Base-by-base conservation (phyloP, 176 grass and related monocot genomes). In the Raddia guianensis region DNA sequence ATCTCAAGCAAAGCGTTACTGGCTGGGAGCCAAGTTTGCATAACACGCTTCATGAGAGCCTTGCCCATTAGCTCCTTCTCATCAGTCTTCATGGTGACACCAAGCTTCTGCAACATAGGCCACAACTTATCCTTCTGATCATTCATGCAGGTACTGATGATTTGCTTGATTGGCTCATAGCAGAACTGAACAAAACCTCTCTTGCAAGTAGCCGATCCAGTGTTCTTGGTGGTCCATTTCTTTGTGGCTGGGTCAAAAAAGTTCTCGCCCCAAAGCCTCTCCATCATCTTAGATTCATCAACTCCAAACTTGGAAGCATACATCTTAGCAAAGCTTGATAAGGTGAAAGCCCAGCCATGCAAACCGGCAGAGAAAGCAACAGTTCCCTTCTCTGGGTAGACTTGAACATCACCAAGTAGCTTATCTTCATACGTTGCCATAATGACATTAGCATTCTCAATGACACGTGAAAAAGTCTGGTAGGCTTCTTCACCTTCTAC, bases 211-310 rank as follows among this genome's bases (percentile, higher is more conserved):
- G 85, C 63, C 21, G 90, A 70, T 0, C 90, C 87, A 18, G 90
- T 86, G 82, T 77, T 90, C 78, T 92, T 95, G 58, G 14, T 68
- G 35, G 93, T 92, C 90, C 93, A 92, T 83, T 96, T 96, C 85
- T 88, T 96, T 47, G 93, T 96, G 43, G 74, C 35, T 16, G 93
- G 93, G 75, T 96, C 93, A 52, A 96, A 96, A 85, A 66, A 92
- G 62, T 96, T 96, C 93, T 96, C 93, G 86, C 90, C 93, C 87
- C 93, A 96, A 0, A 96, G 90, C 75, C 90, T 92, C 90, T 93
- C 93, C 93, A 93, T 97, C 90, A 93, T 97, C 71, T 97, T 97
- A 2, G 48, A 8, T 70, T 93, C 93, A 79, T 91, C 93, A 70
- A 97, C 93, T 32, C 90, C 93, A 63, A 97, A 97, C 62, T 97